phyloP scores from a whole-genome alignment of 495 filamentous ascomycete species.

The Letharia lupina region DNA sequence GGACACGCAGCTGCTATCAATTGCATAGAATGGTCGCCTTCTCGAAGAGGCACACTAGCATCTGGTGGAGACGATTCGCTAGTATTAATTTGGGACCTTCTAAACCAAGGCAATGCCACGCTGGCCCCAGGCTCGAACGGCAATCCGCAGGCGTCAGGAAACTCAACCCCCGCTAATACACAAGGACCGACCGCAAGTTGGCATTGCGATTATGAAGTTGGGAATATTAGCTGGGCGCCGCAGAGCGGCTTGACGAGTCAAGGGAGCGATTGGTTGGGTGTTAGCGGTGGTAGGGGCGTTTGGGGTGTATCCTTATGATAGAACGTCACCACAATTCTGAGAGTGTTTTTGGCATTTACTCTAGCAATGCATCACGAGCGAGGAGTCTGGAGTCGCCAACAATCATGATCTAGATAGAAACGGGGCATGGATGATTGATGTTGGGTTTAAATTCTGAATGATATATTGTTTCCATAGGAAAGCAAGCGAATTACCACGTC shows the following conservation, averaged over 20 bases:
- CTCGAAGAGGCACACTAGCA: constrained; percentile 75
- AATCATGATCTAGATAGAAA: neutral
- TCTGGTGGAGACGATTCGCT: constrained; percentile 87
- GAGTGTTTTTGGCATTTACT: neutral
- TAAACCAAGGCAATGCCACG: constrained; percentile 50
- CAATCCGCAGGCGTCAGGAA: constrained; percentile 31
- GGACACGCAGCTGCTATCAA: constrained; percentile 84
- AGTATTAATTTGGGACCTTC: constrained; percentile 88
- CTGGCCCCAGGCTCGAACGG: constrained; percentile 35
- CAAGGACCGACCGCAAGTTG: constrained; percentile 73
- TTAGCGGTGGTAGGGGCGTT: constrained; percentile 81
- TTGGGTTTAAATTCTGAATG: neutral
- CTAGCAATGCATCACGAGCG: neutral
- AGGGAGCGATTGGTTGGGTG: constrained; percentile 86
- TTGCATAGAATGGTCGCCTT: constrained; percentile 91
- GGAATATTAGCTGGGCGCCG: constrained; percentile 90
- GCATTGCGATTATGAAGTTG: constrained; percentile 94
- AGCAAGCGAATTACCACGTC: neutral
- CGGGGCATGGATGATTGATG: neutral
- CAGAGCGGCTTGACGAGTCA: constrained; percentile 63
- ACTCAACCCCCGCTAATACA: constrained; percentile 44
- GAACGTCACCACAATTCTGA: neutral
- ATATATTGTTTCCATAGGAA: neutral
- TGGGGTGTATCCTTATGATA: constrained; percentile 75
- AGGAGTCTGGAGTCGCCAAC: constrained; percentile 3